These are phyloP conservation scores for Chaetomiaceae sp. DNA, from an alignment of 2,329 filamentous ascomycete species.

Conservation along the genomic window DNA sequence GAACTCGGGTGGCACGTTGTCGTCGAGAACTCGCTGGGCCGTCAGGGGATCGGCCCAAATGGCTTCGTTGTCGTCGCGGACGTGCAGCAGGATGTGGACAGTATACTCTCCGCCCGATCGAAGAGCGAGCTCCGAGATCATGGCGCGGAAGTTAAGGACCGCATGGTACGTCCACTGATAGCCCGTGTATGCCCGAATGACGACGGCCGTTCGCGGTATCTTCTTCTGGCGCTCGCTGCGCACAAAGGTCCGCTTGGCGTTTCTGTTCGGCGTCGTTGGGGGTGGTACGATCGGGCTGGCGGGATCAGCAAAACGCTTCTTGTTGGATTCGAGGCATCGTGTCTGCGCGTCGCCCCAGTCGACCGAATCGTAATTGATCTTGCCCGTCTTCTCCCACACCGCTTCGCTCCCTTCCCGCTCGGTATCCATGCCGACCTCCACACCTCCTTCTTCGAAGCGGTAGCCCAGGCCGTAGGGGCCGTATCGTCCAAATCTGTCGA, in stretches of 20 bases:
- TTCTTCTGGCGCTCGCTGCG: constrained; percentile 35
- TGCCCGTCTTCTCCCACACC: constrained; percentile 52
- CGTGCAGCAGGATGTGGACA: constrained; percentile 79
- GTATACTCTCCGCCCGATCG: constrained; percentile 76
- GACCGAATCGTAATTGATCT: constrained; percentile 52
- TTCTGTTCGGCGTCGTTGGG: constrained; percentile 8
- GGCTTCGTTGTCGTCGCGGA: constrained; percentile 71
- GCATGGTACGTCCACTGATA: constrained; percentile 75
- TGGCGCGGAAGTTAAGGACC: constrained; percentile 73
- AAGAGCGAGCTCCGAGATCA: constrained; percentile 74
- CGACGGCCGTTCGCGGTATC: constrained; percentile 63
- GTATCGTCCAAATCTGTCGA: constrained; percentile 79
- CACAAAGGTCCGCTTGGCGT: constrained; percentile 1
- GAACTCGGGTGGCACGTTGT: constrained; percentile 69
- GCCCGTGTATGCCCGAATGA: constrained; percentile 76
- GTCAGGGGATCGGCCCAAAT: constrained; percentile 77
- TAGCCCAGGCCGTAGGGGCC: constrained; percentile 88
- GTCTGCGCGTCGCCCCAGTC: constrained; percentile 54
- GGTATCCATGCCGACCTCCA: constrained; percentile 66
- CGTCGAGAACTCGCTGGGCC: constrained; percentile 65
- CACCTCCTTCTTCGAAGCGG: constrained; percentile 64
- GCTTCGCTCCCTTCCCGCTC: constrained; percentile 63
- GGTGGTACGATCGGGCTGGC: constrained; percentile 12
- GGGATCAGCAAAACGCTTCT: constrained; percentile 54
- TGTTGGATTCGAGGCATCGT: constrained; percentile 56